These are phyloP conservation scores for Camellia granthamiana DNA, from an alignment of 148 eudicot genomes.

Conservation along the genomic window DNA sequence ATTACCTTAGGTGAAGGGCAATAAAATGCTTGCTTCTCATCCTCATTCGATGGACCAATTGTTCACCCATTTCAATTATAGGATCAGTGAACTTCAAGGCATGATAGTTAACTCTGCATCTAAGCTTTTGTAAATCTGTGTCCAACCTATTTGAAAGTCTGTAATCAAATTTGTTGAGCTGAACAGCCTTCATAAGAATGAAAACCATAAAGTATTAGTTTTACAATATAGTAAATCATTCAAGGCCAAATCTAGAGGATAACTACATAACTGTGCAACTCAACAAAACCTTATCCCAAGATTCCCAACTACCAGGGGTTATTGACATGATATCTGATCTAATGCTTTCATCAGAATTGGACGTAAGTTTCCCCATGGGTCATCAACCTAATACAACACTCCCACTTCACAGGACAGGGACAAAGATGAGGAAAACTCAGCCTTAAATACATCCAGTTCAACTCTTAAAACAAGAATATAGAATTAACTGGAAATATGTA, in stretches of 20 bases:
- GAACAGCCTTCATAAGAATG: conserved; percentile 65
- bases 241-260: neutral
- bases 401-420: too few species aligned
- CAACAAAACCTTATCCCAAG: neutral
- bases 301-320: neutral
- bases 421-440: too few species aligned
- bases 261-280: neutral
- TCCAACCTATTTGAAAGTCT: conserved; percentile 87
- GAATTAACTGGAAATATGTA: too few species aligned
- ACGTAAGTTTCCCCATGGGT: neutral
- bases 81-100: conserved; percentile 81
- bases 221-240: neutral
- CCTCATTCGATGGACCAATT: conserved; percentile 74
- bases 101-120: conserved; percentile 93
- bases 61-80: conserved; percentile 70
- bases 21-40: conserved; percentile 71
- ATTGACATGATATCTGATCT: neutral
- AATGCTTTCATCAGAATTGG: neutral
- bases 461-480: too few species aligned
- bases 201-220: conserved; percentile 22
- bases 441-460: too few species aligned
- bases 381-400: neutral
- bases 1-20: conserved; percentile 91
- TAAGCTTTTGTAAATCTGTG: conserved; percentile 85
- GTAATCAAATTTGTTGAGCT: conserved; percentile 91